These are phyloP conservation scores for Xylaria venustula DNA, from an alignment of 495 filamentous ascomycete species.

Conservation along the genomic window DNA sequence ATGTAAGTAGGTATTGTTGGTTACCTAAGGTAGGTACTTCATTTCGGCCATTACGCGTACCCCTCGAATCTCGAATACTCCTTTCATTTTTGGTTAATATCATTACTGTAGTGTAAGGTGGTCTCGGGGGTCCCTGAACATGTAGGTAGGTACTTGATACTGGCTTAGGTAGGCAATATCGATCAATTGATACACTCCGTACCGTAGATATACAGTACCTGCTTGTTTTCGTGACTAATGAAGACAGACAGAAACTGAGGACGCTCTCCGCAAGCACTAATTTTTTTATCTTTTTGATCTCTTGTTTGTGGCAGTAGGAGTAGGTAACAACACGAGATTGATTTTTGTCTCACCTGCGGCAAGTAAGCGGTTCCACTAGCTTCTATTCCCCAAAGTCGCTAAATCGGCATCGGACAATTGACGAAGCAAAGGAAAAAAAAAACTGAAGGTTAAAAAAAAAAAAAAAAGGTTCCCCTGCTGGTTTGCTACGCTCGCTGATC, in stretches of 20 bases:
- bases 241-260: no score
- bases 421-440: neutral
- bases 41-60: conserved; percentile 4
- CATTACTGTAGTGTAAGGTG: neutral
- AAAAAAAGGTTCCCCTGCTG: neutral
- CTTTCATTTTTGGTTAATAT: neutral
- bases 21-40: no score
- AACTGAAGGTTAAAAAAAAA: neutral
- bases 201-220: no score
- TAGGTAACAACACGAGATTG: neutral
- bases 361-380: neutral
- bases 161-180: no score
- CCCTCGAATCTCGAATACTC: conserved; percentile 6
- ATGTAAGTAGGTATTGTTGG: no score
- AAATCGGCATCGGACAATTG: neutral
- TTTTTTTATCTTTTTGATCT: no score
- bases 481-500: neutral
- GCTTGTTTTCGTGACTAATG: no score
- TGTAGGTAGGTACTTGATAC: neutral
- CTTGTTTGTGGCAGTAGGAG: neutral
- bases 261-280: no score
- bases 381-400: neutral
- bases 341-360: neutral
- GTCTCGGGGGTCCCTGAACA: neutral
- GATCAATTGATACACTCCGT: no score